A percentile compares a stretch with the other conserved stretches of the same genome.
Conservation (phyloP, 2,329 filamentous ascomycete genomes). For the Paecilomyces fulvus region DNA sequence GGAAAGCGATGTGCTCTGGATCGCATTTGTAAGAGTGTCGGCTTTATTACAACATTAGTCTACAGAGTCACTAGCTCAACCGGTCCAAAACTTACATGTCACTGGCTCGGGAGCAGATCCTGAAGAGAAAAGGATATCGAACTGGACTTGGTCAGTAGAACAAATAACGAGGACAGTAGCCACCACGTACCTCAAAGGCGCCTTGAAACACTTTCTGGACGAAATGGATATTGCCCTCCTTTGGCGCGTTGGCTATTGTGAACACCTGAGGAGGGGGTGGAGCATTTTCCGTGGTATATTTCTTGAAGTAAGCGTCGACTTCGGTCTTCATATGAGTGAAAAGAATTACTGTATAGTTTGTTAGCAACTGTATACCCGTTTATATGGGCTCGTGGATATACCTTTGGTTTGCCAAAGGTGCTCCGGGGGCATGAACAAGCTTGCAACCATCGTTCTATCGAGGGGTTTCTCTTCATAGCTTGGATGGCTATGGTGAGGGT, state of each 20-base stretch:
- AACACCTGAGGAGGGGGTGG: constrained; percentile 82
- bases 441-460: constrained; percentile 68
- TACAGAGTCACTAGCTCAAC: neutral
- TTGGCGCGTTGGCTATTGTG: constrained; percentile 56
- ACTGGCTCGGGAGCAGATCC: constrained; percentile 51
- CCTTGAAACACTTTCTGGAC: constrained; percentile 90
- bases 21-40: constrained; percentile 61
- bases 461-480: constrained; percentile 61
- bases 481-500: constrained; percentile 50
- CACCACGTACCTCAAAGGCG: constrained; percentile 55
- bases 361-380: neutral
- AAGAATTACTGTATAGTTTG: constrained; percentile 39
- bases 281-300: constrained; percentile 56
- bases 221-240: constrained; percentile 69
- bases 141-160: constrained; percentile 42
- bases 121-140: constrained; percentile 85
- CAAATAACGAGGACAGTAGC: neutral
- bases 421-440: constrained; percentile 56
- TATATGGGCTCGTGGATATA: constrained; percentile 23
- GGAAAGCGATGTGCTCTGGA: constrained; percentile 55
- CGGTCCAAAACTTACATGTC: constrained; percentile 35
- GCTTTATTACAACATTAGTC: constrained; percentile 19
- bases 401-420: constrained; percentile 76
- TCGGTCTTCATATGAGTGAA: constrained; percentile 57
- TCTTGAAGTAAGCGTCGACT: constrained; percentile 50